phyloP scores from a whole-genome alignment of 73 alveolate species.

The Stentor roeselii region DNA sequence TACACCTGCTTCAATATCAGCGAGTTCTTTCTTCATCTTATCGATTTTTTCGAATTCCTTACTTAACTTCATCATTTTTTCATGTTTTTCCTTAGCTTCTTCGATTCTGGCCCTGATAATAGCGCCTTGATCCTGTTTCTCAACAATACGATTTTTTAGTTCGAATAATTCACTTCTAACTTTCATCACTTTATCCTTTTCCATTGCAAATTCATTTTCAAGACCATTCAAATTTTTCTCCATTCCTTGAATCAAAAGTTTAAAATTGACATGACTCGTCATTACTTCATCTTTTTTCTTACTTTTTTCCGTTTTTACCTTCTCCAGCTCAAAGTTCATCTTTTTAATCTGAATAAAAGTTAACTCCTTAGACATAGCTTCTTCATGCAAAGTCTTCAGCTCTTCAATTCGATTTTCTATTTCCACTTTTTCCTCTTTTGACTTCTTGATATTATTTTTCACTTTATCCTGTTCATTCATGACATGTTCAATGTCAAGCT shows the following conservation, averaged over 20 bases:
- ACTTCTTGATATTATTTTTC: background rate
- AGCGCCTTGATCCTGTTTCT: slow-evolving; percentile 2
- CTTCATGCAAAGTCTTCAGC: background rate
- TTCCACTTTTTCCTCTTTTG: background rate
- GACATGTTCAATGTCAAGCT: background rate
- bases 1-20: background rate
- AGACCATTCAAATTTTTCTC: background rate
- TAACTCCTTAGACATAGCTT: background rate
- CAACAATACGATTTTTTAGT: background rate
- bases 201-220: background rate
- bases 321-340: background rate
- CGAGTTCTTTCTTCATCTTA: background rate
- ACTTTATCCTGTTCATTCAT: background rate
- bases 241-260: background rate
- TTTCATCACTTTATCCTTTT: background rate
- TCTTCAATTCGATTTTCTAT: background rate
- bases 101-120: background rate
- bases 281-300: background rate
- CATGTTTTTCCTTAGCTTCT: background rate
- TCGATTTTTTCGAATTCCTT: background rate
- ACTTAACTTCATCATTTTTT: background rate
- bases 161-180: background rate
- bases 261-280: background rate
- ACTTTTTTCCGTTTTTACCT: background rate
- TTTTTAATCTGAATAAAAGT: background rate